phyloP scores from a whole-genome alignment of 345 rosid species.

The Arabidopsis arenosa region DNA sequence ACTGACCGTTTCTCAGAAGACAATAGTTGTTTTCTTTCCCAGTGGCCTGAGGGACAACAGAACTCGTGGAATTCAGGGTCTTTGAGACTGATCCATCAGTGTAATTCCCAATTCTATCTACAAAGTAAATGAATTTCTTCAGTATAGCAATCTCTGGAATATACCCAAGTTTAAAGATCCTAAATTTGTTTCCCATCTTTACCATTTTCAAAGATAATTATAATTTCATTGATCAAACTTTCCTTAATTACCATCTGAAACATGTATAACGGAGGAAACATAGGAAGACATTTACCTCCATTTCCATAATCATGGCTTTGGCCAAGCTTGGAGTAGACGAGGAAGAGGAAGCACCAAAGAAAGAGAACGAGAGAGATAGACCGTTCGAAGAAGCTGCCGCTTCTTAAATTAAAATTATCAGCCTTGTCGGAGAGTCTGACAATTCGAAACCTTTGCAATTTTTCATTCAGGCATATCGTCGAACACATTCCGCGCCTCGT shows the following conservation, averaged over 20 bases:
- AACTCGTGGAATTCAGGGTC: constrained; percentile 45
- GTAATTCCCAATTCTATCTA: constrained; percentile 40
- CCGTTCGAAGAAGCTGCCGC: constrained; percentile 48
- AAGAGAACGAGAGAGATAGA: constrained; percentile 63
- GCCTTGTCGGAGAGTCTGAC: constrained; percentile 18
- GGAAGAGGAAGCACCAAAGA: constrained; percentile 71
- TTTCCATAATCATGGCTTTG: constrained; percentile 61
- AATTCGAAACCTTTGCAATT: constrained; percentile 35
- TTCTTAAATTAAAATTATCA: constrained; percentile 27
- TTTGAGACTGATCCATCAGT: constrained; percentile 49
- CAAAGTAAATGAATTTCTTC: neutral
- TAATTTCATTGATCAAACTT: neutral
- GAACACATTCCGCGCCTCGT: constrained; percentile 38
- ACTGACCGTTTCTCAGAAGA: constrained; percentile 42
- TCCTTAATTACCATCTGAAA: constrained; percentile 11
- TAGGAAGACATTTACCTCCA: constrained; percentile 52
- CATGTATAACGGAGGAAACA: neutral
- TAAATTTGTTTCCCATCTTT: neutral
- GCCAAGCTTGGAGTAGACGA: constrained; percentile 65
- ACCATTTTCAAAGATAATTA: constrained; percentile 13
- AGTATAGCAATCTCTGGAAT: neutral
- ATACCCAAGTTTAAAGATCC: neutral
- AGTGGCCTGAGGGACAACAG: constrained; percentile 44
- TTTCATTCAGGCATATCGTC: constrained; percentile 45
- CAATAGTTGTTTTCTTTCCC: constrained; percentile 49